Base-by-base conservation (phyloP, 805 yeast genomes). In the Barnettozyma botsteinii region DNA sequence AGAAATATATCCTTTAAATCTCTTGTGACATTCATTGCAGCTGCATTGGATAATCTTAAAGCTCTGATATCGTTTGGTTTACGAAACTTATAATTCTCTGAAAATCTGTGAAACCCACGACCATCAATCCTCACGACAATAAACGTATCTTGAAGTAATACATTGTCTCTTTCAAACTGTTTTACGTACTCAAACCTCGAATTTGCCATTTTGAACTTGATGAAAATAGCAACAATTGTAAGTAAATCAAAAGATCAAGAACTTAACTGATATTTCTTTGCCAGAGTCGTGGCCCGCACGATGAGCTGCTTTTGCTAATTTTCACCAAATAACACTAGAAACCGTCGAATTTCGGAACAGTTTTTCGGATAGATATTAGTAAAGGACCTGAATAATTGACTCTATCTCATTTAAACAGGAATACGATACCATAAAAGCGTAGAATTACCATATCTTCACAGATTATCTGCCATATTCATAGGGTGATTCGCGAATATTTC, bases 91-190 rank as follows among this genome's bases (percentile, higher is more conserved):
- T 93, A 93, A 42, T 66, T 63, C 27, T 72, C 72, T 3, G 95
- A 79, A 51, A 93, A 82, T 51, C 78, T 81, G 62, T 93, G 98
- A 59, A 93, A 93, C 19, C 96, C 95, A 48, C 93, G 75, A 1
- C 98, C 98, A 55, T 93, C 98, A 0, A 93, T 78, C 31, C 98
- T 70, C 3, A 93, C 75, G 9, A 93, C 81, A 8, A 93, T 79
- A 60, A 80, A 81, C 0, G 94, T 78, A 42, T 86, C 82, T 2
- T 89, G 96, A 1, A 93, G 70, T 5, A 93, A 69, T 23, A 64
- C 62, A 49, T 77, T 77, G 42, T 85, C 91, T 24, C 75, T 66
- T 59, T 93, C 98, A 60, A 86, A 93, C 40, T 65, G 62, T 51
- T 77, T 80, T 32, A 89, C 98, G 58, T 91, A 93, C 57, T 89